phyloP scores from a whole-genome alignment of 805 yeast genomes.

The Saccharomycopsis synnaedendra region DNA sequence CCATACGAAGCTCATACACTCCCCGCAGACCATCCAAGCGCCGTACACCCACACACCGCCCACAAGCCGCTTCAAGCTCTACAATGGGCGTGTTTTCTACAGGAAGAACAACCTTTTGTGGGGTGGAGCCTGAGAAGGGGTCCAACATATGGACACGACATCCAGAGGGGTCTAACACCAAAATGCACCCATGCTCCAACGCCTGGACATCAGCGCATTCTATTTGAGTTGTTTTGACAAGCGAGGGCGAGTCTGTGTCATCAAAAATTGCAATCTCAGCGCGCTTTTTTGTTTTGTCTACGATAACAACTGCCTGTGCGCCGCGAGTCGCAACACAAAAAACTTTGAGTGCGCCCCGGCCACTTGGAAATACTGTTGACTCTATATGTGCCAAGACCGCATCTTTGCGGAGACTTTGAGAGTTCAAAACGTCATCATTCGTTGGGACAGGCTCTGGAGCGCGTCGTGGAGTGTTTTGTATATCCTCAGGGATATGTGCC shows the following conservation, averaged over 20 bases:
- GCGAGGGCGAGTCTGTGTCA: conserved; percentile 19
- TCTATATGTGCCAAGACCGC: conserved; percentile 56
- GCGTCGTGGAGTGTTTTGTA: too few relatives aligned
- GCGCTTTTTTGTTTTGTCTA: conserved; percentile 30
- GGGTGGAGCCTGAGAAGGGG: conserved; percentile 41
- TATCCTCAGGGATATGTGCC: conserved; percentile 2
- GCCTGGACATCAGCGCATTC: conserved; percentile 30
- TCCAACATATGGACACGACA: conserved; percentile 32
- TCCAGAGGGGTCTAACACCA: conserved; percentile 27
- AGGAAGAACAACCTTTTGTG: neutral
- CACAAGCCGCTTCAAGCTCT: too few relatives aligned
- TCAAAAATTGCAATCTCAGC: conserved; percentile 34
- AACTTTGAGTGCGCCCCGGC: conserved; percentile 24
- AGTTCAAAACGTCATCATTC: conserved; percentile 19
- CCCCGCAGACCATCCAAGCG: too few relatives aligned
- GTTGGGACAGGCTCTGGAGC: neutral
- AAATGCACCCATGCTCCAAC: conserved; percentile 32
- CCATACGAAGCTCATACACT: neutral
- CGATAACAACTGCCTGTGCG: conserved; percentile 51
- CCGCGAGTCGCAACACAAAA: conserved; percentile 33
- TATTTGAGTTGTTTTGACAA: conserved; percentile 24
- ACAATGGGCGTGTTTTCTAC: too few relatives aligned
- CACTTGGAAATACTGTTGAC: conserved; percentile 23
- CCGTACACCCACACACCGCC: too few relatives aligned
- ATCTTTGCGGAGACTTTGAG: conserved; percentile 33